Conservation (phyloP, 306 rosid species). For the Cicer yamashitae region DNA sequence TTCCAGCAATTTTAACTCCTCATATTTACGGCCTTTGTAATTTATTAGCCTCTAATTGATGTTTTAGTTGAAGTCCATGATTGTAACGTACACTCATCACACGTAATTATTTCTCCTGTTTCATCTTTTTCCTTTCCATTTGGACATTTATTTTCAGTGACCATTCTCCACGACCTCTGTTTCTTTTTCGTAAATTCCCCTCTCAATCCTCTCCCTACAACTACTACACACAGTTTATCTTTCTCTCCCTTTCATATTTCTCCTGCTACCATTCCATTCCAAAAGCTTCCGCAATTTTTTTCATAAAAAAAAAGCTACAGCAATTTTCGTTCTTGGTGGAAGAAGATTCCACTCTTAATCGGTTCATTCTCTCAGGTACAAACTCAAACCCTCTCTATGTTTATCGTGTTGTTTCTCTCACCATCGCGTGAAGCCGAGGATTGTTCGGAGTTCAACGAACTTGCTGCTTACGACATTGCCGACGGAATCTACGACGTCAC, state of each 20-base stretch:
- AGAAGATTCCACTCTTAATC: slow-evolving; percentile 37
- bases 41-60: too few species aligned
- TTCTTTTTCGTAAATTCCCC: slow-evolving; percentile 45
- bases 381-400: slow-evolving; percentile 52
- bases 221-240: background rate
- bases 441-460: slow-evolving; percentile 54
- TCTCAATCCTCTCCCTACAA: background rate
- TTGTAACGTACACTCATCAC: too few species aligned
- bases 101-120: too few species aligned
- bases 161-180: slow-evolving; percentile 36
- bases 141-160: background rate
- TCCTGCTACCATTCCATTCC: background rate
- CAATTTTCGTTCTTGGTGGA: slow-evolving; percentile 44
- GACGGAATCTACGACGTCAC: slow-evolving; percentile 88
- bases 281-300: too few species aligned
- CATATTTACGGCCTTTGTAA: too few species aligned
- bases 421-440: slow-evolving; percentile 38
- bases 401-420: slow-evolving; percentile 51
- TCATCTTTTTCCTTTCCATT: background rate
- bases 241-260: background rate
- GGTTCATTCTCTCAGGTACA: slow-evolving; percentile 49
- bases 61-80: too few species aligned
- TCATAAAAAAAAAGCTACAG: background rate
- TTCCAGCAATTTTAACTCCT: too few species aligned
- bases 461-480: slow-evolving; percentile 80